phyloP scores from a whole-genome alignment of 352 stramenopile species.

The Globisporangium paddicum region DNA sequence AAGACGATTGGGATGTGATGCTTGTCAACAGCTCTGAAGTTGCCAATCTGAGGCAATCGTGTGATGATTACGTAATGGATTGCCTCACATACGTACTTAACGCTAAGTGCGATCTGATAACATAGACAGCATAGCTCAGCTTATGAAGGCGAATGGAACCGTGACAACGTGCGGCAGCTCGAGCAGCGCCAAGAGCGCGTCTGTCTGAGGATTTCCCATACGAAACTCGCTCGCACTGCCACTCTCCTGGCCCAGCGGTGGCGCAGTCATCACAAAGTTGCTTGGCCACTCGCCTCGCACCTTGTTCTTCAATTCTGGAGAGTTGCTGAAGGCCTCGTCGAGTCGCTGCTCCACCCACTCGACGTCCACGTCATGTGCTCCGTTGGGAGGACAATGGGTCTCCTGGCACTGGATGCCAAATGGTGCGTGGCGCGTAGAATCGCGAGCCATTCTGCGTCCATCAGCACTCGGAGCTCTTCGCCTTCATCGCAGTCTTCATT shows the following conservation, averaged over 20 bases:
- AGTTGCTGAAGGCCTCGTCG: not conserved
- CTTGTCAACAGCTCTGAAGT: not conserved
- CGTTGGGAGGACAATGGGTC: slow-evolving; percentile 20
- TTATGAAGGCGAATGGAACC: not conserved
- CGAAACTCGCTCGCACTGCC: not conserved
- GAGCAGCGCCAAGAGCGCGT: slow-evolving; percentile 69
- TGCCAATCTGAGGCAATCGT: too few relatives aligned
- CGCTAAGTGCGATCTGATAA: not conserved
- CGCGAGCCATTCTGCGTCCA: slow-evolving; percentile 86
- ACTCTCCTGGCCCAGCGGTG: slow-evolving; percentile 11
- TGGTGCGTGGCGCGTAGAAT: slow-evolving; percentile 75
- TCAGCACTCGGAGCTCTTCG: slow-evolving; percentile 34
- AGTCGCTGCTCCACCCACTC: slow-evolving; percentile 25
- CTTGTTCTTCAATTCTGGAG: slow-evolving; percentile 1
- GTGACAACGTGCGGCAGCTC: slow-evolving; percentile 75
- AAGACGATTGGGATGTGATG: not conserved
- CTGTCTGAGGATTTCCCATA: slow-evolving; percentile 85
- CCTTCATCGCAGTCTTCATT: slow-evolving; percentile 12
- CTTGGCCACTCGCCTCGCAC: slow-evolving; percentile 13
- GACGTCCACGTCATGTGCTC: slow-evolving; percentile 34
- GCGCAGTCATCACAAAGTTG: slow-evolving; percentile 26
- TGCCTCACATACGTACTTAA: too few relatives aligned
- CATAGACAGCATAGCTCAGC: not conserved
- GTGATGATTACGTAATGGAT: too few relatives aligned
- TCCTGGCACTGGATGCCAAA: slow-evolving; percentile 25